Evolutionary conservation across 2,329 filamentous ascomycete genomes (phyloP).

Genomic region (Exophiala xenobiotica): DNA sequence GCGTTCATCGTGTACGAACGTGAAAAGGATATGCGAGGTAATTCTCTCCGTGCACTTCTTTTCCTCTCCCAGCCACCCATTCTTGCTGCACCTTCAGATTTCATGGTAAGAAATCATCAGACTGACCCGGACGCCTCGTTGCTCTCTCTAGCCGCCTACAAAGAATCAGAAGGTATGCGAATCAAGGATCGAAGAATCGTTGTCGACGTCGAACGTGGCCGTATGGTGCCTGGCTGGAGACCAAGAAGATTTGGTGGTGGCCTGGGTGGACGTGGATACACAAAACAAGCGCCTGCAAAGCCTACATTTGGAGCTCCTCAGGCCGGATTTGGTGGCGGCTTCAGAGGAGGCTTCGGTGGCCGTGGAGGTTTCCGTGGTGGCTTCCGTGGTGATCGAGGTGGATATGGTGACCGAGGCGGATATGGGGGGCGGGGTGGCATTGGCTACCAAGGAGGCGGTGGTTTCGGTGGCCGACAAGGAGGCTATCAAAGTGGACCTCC

Average conservation of each 20-base stretch:
- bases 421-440: constrained; percentile 50
- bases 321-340: constrained; percentile 56
- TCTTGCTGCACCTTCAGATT: constrained; percentile 13
- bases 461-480: constrained; percentile 42
- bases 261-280: constrained; percentile 88
- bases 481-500: constrained; percentile 39
- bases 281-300: constrained; percentile 71
- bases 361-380: constrained; percentile 55
- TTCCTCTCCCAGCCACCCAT: constrained; percentile 31
- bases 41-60: constrained; percentile 44
- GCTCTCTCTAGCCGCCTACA: constrained; percentile 79
- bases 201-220: constrained; percentile 93
- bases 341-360: constrained; percentile 53
- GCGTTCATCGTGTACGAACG: constrained; percentile 96
- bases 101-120: constrained; percentile 32
- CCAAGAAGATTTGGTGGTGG: constrained; percentile 89
- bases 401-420: constrained; percentile 35
- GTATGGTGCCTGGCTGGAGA: constrained; percentile 91
- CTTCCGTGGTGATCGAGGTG: constrained; percentile 43
- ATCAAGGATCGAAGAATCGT: constrained; percentile 91
- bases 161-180: constrained; percentile 78
- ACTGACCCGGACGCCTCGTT: constrained; percentile 39
- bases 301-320: constrained; percentile 64
- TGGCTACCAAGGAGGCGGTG: constrained; percentile 59
- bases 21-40: constrained; percentile 99